phyloP scores from a whole-genome alignment of 164 flowering plant species.

The Sextonia rubra region DNA sequence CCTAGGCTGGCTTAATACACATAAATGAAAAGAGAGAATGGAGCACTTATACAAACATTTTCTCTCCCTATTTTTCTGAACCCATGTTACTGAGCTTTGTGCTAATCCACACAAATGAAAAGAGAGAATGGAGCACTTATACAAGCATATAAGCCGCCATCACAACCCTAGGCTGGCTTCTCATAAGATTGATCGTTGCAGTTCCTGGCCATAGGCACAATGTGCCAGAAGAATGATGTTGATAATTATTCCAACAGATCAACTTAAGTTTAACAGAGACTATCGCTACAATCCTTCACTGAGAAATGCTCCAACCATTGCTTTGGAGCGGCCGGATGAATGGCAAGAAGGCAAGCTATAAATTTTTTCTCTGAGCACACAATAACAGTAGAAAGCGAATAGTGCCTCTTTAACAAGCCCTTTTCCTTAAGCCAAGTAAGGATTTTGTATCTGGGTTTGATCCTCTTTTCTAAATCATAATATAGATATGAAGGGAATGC shows the following conservation, averaged over 20 bases:
- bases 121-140: too few species aligned
- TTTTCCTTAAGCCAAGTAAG: conserved; percentile 52
- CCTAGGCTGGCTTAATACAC: too few species aligned
- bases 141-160: not conserved
- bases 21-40: too few species aligned
- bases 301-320: conserved; percentile 39
- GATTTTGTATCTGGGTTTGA: conserved; percentile 54
- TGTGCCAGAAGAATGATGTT: not conserved
- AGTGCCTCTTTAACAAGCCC: conserved; percentile 42
- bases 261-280: conserved; percentile 4
- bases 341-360: conserved; percentile 33
- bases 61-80: too few species aligned
- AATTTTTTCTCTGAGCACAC: conserved; percentile 54
- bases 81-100: too few species aligned
- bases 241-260: not conserved
- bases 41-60: too few species aligned
- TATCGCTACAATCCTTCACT: not conserved
- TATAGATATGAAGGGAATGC: conserved; percentile 51
- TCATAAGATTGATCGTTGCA: not conserved
- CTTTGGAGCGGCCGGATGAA: conserved; percentile 64
- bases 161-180: not conserved
- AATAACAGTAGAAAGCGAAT: conserved; percentile 46
- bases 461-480: conserved; percentile 54
- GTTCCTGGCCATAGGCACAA: not conserved
- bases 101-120: too few species aligned